phyloP scores from a whole-genome alignment of 208 protist genomes.

The Trypanosoma vivax region DNA sequence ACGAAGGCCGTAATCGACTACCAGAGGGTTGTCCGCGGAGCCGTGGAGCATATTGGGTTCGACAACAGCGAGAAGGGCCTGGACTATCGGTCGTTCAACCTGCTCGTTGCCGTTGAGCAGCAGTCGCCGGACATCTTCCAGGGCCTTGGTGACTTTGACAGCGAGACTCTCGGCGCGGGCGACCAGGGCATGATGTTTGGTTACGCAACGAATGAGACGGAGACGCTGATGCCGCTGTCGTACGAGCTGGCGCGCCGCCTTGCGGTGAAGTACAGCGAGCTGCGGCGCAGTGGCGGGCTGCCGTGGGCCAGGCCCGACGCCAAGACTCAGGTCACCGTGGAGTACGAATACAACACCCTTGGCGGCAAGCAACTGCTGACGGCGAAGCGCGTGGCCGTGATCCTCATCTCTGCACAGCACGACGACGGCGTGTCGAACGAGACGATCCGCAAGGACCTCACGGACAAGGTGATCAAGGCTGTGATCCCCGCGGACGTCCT shows the following conservation, averaged over 20 bases:
- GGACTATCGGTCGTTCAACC: constrained; percentile 2
- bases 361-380: constrained; percentile 24
- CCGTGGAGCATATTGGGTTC: constrained; percentile 49
- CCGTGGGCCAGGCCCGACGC: constrained; percentile 25
- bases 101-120: constrained; percentile 2
- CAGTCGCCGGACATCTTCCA: constrained; percentile 2
- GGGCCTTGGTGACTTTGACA: constrained; percentile 1
- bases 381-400: not conserved
- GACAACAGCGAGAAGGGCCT: constrained; percentile 1
- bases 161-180: constrained; percentile 1
- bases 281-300: not conserved
- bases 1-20: constrained; percentile 96
- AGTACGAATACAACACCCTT: constrained; percentile 93
- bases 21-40: constrained; percentile 93
- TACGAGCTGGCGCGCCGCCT: constrained; percentile 2
- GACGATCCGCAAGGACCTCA: constrained; percentile 1
- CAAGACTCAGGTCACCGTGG: constrained; percentile 99
- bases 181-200: constrained; percentile 6
- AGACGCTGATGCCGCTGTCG: constrained; percentile 2
- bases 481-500: not conserved
- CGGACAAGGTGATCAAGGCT: not conserved
- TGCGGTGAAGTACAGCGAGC: constrained; percentile 1
- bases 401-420: constrained; percentile 1
- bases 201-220: constrained; percentile 2
- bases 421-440: not conserved